Evolutionary conservation across 192 early-diverging fungal genomes (phyloP).

Genomic region (Dissophora ornata): DNA sequence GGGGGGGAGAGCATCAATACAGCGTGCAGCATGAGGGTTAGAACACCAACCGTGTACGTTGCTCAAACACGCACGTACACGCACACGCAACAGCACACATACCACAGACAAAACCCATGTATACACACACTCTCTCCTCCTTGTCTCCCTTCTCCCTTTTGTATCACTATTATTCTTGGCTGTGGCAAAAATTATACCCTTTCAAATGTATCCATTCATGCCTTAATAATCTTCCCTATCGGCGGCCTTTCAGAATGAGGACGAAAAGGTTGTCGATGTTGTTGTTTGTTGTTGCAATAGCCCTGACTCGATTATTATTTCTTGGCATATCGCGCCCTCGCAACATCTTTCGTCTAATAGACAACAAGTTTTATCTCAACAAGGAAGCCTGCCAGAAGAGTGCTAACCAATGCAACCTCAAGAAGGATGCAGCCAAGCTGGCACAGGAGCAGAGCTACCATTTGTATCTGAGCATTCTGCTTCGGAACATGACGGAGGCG

Average conservation of each 20-base stretch:
- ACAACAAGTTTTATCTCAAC: constrained; percentile 64
- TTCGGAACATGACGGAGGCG: constrained; percentile 60
- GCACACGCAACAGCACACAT: not conserved
- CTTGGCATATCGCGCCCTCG: too few species aligned
- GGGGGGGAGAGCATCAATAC: too few species aligned
- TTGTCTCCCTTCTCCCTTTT: not conserved
- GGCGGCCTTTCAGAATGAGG: too few species aligned
- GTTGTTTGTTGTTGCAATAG: constrained; percentile 5
- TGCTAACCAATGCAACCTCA: constrained; percentile 81
- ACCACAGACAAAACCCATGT: not conserved
- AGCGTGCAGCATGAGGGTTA: too few species aligned
- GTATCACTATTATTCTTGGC: not conserved
- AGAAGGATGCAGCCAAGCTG: constrained; percentile 75
- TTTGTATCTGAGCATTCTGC: constrained; percentile 74
- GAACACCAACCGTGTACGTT: too few species aligned
- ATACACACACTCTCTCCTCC: not conserved
- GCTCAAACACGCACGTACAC: too few species aligned
- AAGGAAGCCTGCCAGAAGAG: constrained; percentile 69
- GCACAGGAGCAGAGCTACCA: constrained; percentile 75
- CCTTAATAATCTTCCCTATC: too few species aligned
- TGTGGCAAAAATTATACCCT: too few species aligned
- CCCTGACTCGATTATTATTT: too few species aligned
- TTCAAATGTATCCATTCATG: too few species aligned
- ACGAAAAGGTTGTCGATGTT: too few species aligned
- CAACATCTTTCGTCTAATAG: too few species aligned